A percentile compares a stretch with the other conserved stretches of the same genome.
Evolutionary conservation across 192 early-diverging fungal species (phyloP).

Genomic region (Phlyctochytrium arcticum): DNA sequence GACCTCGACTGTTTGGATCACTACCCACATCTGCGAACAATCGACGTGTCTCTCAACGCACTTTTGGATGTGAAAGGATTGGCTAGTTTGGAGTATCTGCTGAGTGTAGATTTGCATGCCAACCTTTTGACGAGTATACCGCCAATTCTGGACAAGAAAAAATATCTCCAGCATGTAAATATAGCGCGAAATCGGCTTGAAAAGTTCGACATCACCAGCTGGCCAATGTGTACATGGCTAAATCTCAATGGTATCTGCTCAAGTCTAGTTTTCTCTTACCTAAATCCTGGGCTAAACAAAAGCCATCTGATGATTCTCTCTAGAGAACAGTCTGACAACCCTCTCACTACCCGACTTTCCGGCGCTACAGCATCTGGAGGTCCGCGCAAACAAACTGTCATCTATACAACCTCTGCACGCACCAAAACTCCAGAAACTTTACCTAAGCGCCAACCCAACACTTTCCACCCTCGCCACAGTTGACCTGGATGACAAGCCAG

Average conservation of each 20-base stretch:
- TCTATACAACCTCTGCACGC: slow-evolving; percentile 21
- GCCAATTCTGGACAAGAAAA: slow-evolving; percentile 33
- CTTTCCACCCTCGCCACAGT: slow-evolving; percentile 8
- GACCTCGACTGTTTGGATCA: slow-evolving; percentile 38
- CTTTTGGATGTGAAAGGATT: slow-evolving; percentile 36
- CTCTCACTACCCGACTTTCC: slow-evolving; percentile 34
- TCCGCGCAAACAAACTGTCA: slow-evolving; percentile 39
- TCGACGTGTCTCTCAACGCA: slow-evolving; percentile 45
- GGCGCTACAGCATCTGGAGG: slow-evolving; percentile 45
- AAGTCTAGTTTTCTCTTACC: too few species aligned
- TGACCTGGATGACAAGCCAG: slow-evolving; percentile 36
- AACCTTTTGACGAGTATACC: slow-evolving; percentile 41
- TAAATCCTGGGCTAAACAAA: background rate
- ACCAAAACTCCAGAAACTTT: slow-evolving; percentile 49
- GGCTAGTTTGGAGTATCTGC: slow-evolving; percentile 40
- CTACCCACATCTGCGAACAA: slow-evolving; percentile 48
- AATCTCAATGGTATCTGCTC: slow-evolving; percentile 54
- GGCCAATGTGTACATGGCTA: slow-evolving; percentile 45
- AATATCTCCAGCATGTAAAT: slow-evolving; percentile 51
- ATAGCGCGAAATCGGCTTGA: slow-evolving; percentile 41
- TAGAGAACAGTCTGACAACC: slow-evolving; percentile 46
- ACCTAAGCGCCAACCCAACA: slow-evolving; percentile 33
- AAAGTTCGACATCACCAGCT: slow-evolving; percentile 24
- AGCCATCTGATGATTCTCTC: background rate
- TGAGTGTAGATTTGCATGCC: slow-evolving; percentile 39